A percentile compares a stretch with the other conserved stretches of the same genome.
These are phyloP conservation scores for Acanthamoeba sp. DNA, from an alignment of 208 protist species.

Conservation along the genomic window DNA sequence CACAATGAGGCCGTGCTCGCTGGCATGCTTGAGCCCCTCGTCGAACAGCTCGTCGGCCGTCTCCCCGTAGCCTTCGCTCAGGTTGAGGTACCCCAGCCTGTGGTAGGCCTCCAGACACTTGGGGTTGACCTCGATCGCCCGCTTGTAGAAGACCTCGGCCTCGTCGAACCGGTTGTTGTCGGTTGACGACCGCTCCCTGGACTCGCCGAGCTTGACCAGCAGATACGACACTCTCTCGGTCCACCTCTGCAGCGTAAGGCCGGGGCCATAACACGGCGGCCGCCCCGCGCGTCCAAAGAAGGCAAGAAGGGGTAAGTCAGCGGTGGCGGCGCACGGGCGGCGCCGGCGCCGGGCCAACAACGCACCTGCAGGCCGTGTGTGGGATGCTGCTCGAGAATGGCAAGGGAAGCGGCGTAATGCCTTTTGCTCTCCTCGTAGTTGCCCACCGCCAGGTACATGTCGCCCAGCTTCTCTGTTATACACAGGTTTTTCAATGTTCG, in stretches of 20 bases:
- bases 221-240: background rate
- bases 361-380: background rate
- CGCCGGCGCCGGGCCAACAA: background rate
- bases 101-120: slow-evolving; percentile 61
- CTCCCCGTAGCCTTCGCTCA: slow-evolving; percentile 30
- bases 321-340: background rate
- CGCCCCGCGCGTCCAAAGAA: too few species aligned
- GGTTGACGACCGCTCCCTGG: background rate
- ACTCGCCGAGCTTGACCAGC: slow-evolving; percentile 54
- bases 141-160: background rate
- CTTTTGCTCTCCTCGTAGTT: background rate
- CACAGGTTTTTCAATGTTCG: background rate
- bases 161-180: background rate
- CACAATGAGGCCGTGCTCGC: background rate
- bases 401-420: background rate
- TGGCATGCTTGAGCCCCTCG: background rate
- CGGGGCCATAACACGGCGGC: too few species aligned
- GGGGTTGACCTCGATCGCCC: slow-evolving; percentile 48
- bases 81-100: slow-evolving; percentile 26
- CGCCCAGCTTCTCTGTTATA: slow-evolving; percentile 1
- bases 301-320: too few species aligned
- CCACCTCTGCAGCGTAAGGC: background rate
- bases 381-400: background rate
- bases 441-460: slow-evolving; percentile 60
- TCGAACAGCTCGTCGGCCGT: background rate